Evolutionary conservation across 352 stramenopile genomes (phyloP).

Genomic region (Elongisporangium anandrum): DNA sequence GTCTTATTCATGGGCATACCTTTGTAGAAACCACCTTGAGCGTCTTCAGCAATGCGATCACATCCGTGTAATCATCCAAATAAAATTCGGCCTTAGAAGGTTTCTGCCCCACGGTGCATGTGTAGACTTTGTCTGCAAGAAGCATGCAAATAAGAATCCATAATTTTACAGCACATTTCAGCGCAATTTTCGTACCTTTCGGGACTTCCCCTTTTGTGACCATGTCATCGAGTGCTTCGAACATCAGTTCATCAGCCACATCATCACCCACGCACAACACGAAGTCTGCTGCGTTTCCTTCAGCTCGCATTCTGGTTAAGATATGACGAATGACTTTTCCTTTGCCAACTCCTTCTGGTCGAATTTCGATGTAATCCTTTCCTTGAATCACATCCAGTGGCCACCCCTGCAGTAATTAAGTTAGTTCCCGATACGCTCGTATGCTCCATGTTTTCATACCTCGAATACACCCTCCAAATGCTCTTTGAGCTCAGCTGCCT

Average conservation of each 20-base stretch:
- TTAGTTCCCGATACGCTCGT: background rate
- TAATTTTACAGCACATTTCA: background rate
- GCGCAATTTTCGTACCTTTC: conserved; percentile 25
- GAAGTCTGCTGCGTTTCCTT: conserved; percentile 91
- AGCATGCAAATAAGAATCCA: conserved; percentile 7
- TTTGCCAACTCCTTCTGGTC: conserved; percentile 96
- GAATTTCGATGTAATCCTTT: conserved; percentile 98
- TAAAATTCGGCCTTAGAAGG: conserved; percentile 96
- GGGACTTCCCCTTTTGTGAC: conserved; percentile 26
- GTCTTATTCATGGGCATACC: conserved; percentile 15
- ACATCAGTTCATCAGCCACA: conserved; percentile 98
- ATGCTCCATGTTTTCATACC: conserved; percentile 14
- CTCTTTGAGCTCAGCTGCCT: conserved; percentile 96
- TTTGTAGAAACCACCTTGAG: conserved; percentile 75
- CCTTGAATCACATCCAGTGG: conserved; percentile 76
- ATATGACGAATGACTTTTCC: conserved; percentile 93
- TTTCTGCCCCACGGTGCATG: conserved; percentile 97
- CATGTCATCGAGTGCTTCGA: conserved; percentile 65
- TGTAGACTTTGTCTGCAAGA: conserved; percentile 87
- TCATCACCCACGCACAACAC: conserved; percentile 97
- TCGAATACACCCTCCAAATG: conserved; percentile 93
- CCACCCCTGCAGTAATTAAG: conserved; percentile 36
- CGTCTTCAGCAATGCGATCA: conserved; percentile 89
- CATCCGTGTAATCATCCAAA: conserved; percentile 94
- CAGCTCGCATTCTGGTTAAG: conserved; percentile 68